These are phyloP conservation scores for Laguncularia racemosa DNA, from an alignment of 345 rosid genomes.

Conservation along the genomic window DNA sequence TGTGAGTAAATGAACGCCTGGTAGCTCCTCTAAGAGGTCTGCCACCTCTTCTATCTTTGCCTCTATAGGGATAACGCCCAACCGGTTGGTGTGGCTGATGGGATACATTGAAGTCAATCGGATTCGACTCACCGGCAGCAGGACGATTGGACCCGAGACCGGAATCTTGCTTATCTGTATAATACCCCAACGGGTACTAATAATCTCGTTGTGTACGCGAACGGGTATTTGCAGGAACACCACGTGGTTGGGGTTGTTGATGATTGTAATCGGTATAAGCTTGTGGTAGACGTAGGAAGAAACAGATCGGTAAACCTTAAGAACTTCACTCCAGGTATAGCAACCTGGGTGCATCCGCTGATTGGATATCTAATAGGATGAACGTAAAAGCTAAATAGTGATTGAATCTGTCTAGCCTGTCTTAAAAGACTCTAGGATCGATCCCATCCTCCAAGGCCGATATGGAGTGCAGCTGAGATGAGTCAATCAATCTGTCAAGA, in stretches of 20 bases:
- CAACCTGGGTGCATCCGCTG: conserved; percentile 60
- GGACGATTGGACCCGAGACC: no score
- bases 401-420: conserved; percentile 29
- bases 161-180: no score
- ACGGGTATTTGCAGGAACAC: no score
- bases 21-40: conserved; percentile 18
- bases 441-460: conserved; percentile 58
- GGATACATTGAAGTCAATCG: no score
- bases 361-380: conserved; percentile 47
- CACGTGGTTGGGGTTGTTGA: no score
- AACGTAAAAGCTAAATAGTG: conserved; percentile 47
- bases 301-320: conserved; percentile 57
- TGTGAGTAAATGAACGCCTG: conserved; percentile 10
- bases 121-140: no score
- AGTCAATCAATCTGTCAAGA: conserved; percentile 73
- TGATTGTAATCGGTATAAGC: no score
- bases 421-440: conserved; percentile 27
- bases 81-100: conserved; percentile 9
- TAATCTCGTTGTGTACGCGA: no score
- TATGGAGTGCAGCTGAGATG: conserved; percentile 82
- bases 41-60: conserved; percentile 22
- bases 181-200: no score
- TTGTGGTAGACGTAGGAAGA: no score
- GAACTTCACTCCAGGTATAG: conserved; percentile 74
- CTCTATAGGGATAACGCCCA: conserved; percentile 19